These are phyloP conservation scores for Aureobasidium uvarum DNA, from an alignment of 2,329 filamentous ascomycete species.

Conservation along the genomic window DNA sequence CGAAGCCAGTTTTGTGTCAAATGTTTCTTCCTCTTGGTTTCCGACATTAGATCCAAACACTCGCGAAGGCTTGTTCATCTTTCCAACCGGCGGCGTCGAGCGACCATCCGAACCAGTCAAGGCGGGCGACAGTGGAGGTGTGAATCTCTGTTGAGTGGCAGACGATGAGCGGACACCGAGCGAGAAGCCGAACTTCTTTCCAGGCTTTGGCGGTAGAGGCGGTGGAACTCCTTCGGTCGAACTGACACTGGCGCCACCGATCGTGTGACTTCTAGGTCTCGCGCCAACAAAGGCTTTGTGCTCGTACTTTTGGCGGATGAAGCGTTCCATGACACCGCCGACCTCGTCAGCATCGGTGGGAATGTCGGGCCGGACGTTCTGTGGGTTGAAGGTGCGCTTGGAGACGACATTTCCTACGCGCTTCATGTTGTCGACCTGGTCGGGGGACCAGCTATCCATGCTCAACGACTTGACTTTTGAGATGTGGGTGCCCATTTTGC, in stretches of 20 bases:
- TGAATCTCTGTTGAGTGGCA: conserved; percentile 62
- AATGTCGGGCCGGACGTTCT: conserved; percentile 76
- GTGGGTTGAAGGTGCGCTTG: conserved; percentile 86
- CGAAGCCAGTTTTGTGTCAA: conserved; percentile 72
- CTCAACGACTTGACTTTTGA: conserved; percentile 98
- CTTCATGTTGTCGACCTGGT: conserved; percentile 98
- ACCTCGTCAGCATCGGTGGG: conserved; percentile 90
- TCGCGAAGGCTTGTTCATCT: conserved; percentile 62
- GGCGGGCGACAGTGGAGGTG: conserved; percentile 40
- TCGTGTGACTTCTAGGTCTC: conserved; percentile 44
- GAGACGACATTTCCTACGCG: conserved; percentile 81
- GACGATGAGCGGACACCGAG: conserved; percentile 61
- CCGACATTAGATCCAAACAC: conserved; percentile 67
- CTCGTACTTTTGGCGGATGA: conserved; percentile 92
- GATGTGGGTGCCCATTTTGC: conserved; percentile 95
- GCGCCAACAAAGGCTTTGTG: conserved; percentile 54
- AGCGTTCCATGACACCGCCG: conserved; percentile 91
- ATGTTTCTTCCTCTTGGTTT: conserved; percentile 52
- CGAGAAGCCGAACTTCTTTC: conserved; percentile 61
- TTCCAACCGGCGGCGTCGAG: conserved; percentile 32
- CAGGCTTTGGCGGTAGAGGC: conserved; percentile 60
- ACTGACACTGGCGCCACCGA: conserved; percentile 53
- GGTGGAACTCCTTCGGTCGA: conserved; percentile 57
- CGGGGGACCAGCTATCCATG: conserved; percentile 96
- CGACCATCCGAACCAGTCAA: conserved; percentile 32